A percentile compares a stretch with the other conserved stretches of the same genome.
Conservation (phyloP, 2,329 filamentous ascomycete genomes). For the Penicillium crustosum region DNA sequence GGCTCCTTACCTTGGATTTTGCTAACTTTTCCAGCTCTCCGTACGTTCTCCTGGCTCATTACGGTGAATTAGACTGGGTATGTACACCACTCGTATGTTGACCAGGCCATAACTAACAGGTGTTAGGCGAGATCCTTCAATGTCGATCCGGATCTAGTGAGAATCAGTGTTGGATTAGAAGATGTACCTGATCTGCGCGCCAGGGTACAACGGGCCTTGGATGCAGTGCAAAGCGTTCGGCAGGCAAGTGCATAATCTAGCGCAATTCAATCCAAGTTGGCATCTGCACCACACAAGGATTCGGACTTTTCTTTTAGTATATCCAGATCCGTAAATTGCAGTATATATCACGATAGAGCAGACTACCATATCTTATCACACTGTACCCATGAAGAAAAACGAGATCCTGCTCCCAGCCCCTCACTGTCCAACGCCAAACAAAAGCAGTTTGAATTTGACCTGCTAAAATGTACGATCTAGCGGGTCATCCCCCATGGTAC, state of each 20-base stretch:
- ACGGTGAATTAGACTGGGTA: slow-evolving; percentile 85
- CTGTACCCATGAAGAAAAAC: slow-evolving; percentile 10
- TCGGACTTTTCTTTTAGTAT: not conserved
- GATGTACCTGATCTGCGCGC: slow-evolving; percentile 65
- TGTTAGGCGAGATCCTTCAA: slow-evolving; percentile 70
- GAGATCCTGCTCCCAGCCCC: slow-evolving; percentile 4
- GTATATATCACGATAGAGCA: slow-evolving; percentile 8
- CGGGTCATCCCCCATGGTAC: slow-evolving; percentile 35
- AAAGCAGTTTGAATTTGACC: not conserved
- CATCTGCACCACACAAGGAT: not conserved
- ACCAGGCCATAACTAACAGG: slow-evolving; percentile 15
- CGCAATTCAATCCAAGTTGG: not conserved
- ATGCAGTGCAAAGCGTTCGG: slow-evolving; percentile 47
- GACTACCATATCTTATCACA: not conserved
- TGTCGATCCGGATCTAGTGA: slow-evolving; percentile 74
- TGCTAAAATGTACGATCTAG: slow-evolving; percentile 30
- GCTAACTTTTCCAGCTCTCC: slow-evolving; percentile 61
- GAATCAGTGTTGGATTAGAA: slow-evolving; percentile 88
- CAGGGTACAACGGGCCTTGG: slow-evolving; percentile 68
- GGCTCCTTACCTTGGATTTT: not conserved
- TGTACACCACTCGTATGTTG: slow-evolving; percentile 27
- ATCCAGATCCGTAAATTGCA: slow-evolving; percentile 15
- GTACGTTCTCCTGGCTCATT: slow-evolving; percentile 90
- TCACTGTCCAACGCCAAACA: not conserved
- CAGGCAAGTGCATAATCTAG: slow-evolving; percentile 10